Conservation (phyloP, 345 rosid genomes). For the Erodium maritimum region DNA sequence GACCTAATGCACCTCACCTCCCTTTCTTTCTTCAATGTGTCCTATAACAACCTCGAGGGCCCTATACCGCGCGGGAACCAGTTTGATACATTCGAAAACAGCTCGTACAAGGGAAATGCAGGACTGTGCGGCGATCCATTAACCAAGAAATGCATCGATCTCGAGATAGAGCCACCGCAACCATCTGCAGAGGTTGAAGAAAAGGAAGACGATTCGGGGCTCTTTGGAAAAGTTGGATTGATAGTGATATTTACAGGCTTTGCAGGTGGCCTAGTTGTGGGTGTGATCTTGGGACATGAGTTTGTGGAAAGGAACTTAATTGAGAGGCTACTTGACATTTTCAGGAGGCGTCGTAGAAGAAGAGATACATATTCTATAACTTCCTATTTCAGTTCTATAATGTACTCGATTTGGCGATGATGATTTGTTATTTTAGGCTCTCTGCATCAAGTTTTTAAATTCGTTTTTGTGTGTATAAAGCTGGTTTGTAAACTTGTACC, state of each 20-base stretch:
- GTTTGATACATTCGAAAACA: background rate
- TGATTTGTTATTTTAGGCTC: background rate
- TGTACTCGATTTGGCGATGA: background rate
- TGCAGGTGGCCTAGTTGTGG: conserved; percentile 9
- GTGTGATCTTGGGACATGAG: conserved; percentile 6
- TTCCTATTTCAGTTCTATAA: background rate
- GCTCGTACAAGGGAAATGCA: conserved; percentile 1
- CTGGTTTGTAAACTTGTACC: too few relatives aligned
- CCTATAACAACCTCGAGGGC: conserved; percentile 1
- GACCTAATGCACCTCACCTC: background rate
- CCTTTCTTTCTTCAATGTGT: conserved; percentile 3
- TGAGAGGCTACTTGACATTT: background rate
- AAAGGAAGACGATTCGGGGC: background rate
- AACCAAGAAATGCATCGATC: conserved; percentile 1
- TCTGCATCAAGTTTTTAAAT: too few relatives aligned
- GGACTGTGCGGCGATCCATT: background rate
- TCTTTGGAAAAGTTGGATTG: conserved; percentile 4
- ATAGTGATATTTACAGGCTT: conserved; percentile 7
- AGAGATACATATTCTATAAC: background rate
- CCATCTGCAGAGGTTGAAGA: background rate
- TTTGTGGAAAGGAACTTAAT: background rate
- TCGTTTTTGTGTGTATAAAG: too few relatives aligned
- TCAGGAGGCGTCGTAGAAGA: background rate
- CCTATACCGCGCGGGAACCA: conserved; percentile 5
- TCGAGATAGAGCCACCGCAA: background rate